Base-by-base conservation (phyloP, 345 rosid genomes). In the Camelina sativa region DNA sequence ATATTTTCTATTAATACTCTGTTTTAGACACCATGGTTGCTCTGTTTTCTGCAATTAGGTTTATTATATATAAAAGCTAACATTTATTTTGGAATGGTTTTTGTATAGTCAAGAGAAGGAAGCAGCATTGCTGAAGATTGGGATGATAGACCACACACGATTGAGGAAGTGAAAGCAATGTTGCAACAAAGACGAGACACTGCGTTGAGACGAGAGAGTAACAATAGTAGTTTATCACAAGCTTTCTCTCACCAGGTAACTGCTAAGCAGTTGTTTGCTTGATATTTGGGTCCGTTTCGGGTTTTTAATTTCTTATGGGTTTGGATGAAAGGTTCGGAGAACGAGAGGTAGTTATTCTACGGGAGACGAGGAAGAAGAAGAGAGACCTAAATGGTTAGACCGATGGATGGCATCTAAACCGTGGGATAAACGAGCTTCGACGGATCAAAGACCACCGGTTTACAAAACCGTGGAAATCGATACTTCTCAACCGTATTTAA, bases 81-180 rank as follows among this genome's bases (percentile, higher is more conserved):
- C 13, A 11, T 1, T n/a, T 25, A 25, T 25, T 25, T 38, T 15
- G n/a, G 17, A 41, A 62, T 15, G 15, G 10, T 50, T 32, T 23
- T 32, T 65, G 3, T 34, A 11, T 81, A 91, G 92, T 89, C 92
- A 19, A 89, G 92, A 86, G 97, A 89, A 40, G 89, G 87, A 77
- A 89, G 88, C 48, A 89, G 91, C 80, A 77, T 81, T 25, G 87
- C 89, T 6, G 95, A 87, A 77, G 95, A 89, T 80, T 86, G 91
- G 94, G 94, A 87, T 61, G 91, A 86, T 19, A 25, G 85, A 70
- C 87, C 94, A 8, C 92, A 85, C 78, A 82, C 91, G 13, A 74
- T 87, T 56, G 90, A 87, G 68, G 87, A 91, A 81, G 92, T 88
- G 3, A 91, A 88, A 83, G 91, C 92, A 15, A 88, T 88, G 93